Evolutionary conservation across 331 rosid species (phyloP).

Genomic region (Rhamnella rubrinervis): DNA sequence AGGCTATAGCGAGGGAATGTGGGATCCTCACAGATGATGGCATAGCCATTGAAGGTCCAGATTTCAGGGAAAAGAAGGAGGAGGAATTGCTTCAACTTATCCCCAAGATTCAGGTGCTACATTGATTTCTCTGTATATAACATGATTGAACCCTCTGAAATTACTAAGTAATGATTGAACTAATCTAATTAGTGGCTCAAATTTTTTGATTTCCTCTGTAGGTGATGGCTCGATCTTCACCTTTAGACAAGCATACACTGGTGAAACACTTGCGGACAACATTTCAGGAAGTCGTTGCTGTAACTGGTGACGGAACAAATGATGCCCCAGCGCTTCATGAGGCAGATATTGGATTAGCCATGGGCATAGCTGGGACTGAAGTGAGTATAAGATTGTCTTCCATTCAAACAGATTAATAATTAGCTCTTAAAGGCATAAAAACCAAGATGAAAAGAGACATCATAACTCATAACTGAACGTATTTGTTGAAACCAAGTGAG

Average conservation of each 20-base stretch:
- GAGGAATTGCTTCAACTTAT: constrained; percentile 70
- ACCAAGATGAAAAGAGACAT: not conserved
- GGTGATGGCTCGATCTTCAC: constrained; percentile 99
- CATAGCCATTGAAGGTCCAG: constrained; percentile 96
- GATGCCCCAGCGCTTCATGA: constrained; percentile 99
- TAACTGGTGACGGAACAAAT: constrained; percentile 97
- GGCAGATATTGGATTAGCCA: constrained; percentile 98
- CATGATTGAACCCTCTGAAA: constrained; percentile 5
- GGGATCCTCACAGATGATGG: constrained; percentile 97
- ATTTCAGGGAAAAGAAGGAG: constrained; percentile 73
- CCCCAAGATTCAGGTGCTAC: constrained; percentile 88
- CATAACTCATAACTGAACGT: no score
- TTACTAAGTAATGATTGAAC: constrained; percentile 7
- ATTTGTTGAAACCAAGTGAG: not conserved
- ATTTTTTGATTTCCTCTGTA: constrained; percentile 27
- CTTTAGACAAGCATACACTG: constrained; percentile 88
- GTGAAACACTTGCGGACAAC: constrained; percentile 90
- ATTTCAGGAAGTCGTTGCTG: constrained; percentile 93
- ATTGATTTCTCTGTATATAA: constrained; percentile 8
- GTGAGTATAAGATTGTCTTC: constrained; percentile 35
- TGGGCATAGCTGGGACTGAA: constrained; percentile 99
- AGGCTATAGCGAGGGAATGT: constrained; percentile 96
- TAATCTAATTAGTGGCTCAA: constrained; percentile 20
- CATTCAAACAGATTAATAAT: no score
- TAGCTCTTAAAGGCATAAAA: no score